Base-by-base conservation (phyloP, 2,329 filamentous ascomycete genomes). In the Penicillium vulpinum region DNA sequence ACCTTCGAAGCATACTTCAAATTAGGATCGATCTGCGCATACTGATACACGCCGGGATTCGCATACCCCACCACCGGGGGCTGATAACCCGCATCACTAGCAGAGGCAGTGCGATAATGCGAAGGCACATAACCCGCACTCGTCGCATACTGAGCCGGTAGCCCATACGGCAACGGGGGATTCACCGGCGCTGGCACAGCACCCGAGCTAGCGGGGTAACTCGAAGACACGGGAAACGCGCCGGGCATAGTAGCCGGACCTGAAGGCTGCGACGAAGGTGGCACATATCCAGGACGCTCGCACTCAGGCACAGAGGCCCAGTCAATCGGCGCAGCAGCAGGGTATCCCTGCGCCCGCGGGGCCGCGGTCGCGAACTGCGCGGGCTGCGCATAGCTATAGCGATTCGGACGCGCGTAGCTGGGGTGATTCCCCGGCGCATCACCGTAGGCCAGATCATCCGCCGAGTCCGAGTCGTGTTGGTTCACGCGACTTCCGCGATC, bases 221-320 rank as follows among this genome's bases (percentile, higher is more conserved):
- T 62, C 16, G 70, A 66, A 10, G 61, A 38, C 8, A 60, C 54
- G 16, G 73, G 71, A 43, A 73, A 74, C 5, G 69, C 71, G 6
- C 68, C 69, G 1, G 73, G 68, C 61, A 73, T 73, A 22, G 18
- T n/a, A 22, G 47, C 52, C 7, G 47, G 28, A 7, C 59, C 64
- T 21, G 62, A 61, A 39, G 49, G 38, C 16, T 71, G 70, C 21
- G 72, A 70, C 1, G 67, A 64, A 13, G 75, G 75, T 31, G 76
- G 75, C n/a, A 77, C 70, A 56, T 73, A 78, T 1, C 73, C 75
- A 15, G 75, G 74, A 24, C 71, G 71, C 62, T 76, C 73, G 48
- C 73, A 73, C 50, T 74, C 74, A 3, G 75, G 74, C 11, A 77
- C 65, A 21, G 73, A 62, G 21, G 72, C 71, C 75, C 75, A 77